Evolutionary conservation across 2,329 filamentous ascomycete genomes (phyloP).

Genomic region (Alternaria postmessia): DNA sequence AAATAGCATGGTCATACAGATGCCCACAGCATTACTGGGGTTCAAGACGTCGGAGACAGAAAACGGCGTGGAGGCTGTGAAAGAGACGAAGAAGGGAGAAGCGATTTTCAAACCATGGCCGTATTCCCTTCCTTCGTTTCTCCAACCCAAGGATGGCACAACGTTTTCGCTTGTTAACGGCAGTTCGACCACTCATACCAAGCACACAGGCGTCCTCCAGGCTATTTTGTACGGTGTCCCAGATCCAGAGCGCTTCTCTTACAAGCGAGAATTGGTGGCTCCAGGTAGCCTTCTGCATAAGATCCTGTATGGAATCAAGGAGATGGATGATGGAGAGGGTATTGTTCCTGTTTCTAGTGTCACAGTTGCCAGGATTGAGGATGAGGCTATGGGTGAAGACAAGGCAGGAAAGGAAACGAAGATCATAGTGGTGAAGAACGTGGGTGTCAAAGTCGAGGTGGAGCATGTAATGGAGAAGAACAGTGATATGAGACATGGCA

Average conservation of each 20-base stretch:
- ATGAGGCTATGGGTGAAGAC: background rate
- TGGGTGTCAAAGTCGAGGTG: background rate
- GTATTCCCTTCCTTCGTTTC: slow-evolving; percentile 16
- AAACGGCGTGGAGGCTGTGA: background rate
- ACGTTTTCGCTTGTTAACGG: slow-evolving; percentile 16
- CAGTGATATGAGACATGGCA: background rate
- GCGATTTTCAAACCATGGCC: slow-evolving; percentile 14
- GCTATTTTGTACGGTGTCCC: slow-evolving; percentile 23
- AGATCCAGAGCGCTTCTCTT: slow-evolving; percentile 16
- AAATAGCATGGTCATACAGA: background rate
- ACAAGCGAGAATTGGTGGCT: background rate
- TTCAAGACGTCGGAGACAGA: background rate
- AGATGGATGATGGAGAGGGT: background rate
- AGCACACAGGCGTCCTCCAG: slow-evolving; percentile 16
- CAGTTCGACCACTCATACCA: background rate
- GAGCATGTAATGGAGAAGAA: background rate
- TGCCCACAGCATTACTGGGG: background rate
- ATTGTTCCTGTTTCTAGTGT: background rate
- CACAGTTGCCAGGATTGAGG: background rate
- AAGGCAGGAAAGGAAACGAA: background rate
- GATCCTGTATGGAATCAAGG: slow-evolving; percentile 6
- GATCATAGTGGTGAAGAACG: background rate
- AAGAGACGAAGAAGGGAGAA: background rate
- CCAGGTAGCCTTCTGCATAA: slow-evolving; percentile 1
- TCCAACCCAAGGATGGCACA: slow-evolving; percentile 21